Evolutionary conservation across 164 flowering plant species (phyloP), one percentile per base, ranked within the genome.

Genomic region (Umbilicus rupestris): DNA sequence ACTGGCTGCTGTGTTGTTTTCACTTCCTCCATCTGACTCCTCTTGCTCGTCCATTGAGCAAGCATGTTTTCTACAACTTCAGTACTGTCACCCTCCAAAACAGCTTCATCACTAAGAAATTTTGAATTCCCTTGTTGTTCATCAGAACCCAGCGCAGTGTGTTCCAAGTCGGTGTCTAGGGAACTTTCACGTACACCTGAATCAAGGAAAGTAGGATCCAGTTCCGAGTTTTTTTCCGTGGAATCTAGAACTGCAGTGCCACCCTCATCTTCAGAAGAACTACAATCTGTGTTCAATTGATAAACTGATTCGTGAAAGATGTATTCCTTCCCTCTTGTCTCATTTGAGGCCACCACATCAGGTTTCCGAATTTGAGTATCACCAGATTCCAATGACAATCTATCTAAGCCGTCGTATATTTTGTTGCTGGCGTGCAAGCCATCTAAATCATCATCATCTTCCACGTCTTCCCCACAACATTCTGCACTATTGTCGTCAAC

Each of bases 31-130:
- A 72, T 79, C 69, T 70, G 72, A 1, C 69, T 75, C 63, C 69
- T 79, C 78, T 77, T 76, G 67, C 71, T 78, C 72, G 85, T 87
- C 72, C 71, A 69, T 33, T 83, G 79, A 72, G 68, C 76, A 62
- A 78, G 37, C 67, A 80, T 72, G 45, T 85, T 87, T 58, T 86
- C 87, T 68, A 80, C 78, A 44, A 77, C 76, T 66, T 86, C 90
- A 6, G 60, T 71, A 42, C 72, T 73, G 11, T 85, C 97, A 77
- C 68, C 71, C 59, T 62, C 64, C 12, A 76, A 74, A 74, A 72
- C 70, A 29, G 41, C 67, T 49, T 78, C 78, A 60, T 73, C 81
- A 24, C 41, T 46, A 68, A 19, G 28, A 0, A 55, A 10, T 14
- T 19, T 31, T 67, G 44, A 28, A 71, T 62, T 72, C 22, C 24